Evolutionary conservation across 768 basidiomycete genomes (phyloP).

Genomic region (Butyriboletus loyo): DNA sequence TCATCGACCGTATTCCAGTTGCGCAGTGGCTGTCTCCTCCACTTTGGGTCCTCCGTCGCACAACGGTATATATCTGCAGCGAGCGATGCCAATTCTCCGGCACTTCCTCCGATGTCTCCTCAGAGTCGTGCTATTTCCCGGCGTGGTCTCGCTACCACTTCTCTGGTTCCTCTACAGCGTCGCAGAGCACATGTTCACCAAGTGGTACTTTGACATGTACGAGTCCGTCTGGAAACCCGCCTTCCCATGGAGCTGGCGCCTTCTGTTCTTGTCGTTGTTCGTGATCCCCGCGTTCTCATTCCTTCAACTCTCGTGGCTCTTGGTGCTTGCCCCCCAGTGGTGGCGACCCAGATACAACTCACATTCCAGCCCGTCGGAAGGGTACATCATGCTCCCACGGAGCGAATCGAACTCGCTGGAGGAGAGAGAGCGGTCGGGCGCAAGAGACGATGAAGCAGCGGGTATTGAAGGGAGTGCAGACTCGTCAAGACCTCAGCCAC

Average conservation of each 20-base stretch:
- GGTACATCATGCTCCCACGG: conserved; percentile 9
- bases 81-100: background rate
- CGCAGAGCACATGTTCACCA: conserved; percentile 8
- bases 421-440: background rate
- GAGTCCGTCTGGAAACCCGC: conserved; percentile 14
- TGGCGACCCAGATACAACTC: background rate
- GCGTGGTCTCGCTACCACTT: background rate
- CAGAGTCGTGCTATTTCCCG: background rate
- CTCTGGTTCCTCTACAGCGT: conserved; percentile 6
- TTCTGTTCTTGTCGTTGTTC: conserved; percentile 12
- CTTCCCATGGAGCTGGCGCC: conserved; percentile 20
- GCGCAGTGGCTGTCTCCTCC: too few species aligned
- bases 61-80: background rate
- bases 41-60: too few species aligned
- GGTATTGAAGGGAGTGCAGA: background rate
- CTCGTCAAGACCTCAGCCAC: background rate
- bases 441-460: background rate
- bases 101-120: background rate
- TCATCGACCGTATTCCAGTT: too few species aligned
- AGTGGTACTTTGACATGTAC: conserved; percentile 1
- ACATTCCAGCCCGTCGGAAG: background rate
- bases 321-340: background rate
- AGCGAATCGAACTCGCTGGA: conserved; percentile 7
- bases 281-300: conserved; percentile 10
- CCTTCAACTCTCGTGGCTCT: conserved; percentile 8